These are phyloP conservation scores for Wilhelminamyces savonicus DNA, from an alignment of 805 yeast species.

Conservation along the genomic window DNA sequence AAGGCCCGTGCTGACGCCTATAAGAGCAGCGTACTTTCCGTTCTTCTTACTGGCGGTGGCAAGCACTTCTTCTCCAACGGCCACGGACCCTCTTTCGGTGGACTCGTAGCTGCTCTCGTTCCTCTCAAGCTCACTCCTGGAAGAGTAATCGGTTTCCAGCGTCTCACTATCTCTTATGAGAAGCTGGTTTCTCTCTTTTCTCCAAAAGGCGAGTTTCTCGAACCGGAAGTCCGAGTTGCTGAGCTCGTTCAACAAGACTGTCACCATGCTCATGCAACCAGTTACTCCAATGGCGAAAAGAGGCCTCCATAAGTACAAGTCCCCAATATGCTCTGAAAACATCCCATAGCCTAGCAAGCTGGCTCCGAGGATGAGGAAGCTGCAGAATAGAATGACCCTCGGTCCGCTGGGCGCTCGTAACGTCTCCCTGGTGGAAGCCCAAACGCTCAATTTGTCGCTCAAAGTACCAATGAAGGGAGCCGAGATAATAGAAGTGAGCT, in stretches of 20 bases:
- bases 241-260: constrained; percentile 54
- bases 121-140: too few relatives aligned
- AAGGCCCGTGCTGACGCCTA: constrained; percentile 57
- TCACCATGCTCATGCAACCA: constrained; percentile 48
- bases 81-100: constrained; percentile 1
- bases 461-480: constrained; percentile 62
- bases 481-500: constrained; percentile 43
- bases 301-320: constrained; percentile 43
- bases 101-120: too few relatives aligned
- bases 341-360: constrained; percentile 45
- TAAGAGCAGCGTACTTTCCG: constrained; percentile 54
- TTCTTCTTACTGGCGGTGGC: constrained; percentile 5
- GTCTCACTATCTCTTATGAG: too few relatives aligned
- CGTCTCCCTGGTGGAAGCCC: constrained; percentile 5
- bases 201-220: constrained; percentile 22
- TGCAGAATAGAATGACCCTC: constrained; percentile 41
- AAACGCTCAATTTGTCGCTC: constrained; percentile 43
- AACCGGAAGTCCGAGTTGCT: constrained; percentile 38
- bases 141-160: too few relatives aligned
- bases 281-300: constrained; percentile 60
- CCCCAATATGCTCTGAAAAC: constrained; percentile 26
- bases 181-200: not conserved
- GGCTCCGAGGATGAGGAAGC: constrained; percentile 43
- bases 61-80: constrained; percentile 1
- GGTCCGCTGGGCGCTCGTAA: constrained; percentile 40